A percentile compares a stretch with the other conserved stretches of the same genome.
These are phyloP conservation scores for Stenocarpella maydis DNA, from an alignment of 2,329 filamentous ascomycete genomes.

Conservation along the genomic window DNA sequence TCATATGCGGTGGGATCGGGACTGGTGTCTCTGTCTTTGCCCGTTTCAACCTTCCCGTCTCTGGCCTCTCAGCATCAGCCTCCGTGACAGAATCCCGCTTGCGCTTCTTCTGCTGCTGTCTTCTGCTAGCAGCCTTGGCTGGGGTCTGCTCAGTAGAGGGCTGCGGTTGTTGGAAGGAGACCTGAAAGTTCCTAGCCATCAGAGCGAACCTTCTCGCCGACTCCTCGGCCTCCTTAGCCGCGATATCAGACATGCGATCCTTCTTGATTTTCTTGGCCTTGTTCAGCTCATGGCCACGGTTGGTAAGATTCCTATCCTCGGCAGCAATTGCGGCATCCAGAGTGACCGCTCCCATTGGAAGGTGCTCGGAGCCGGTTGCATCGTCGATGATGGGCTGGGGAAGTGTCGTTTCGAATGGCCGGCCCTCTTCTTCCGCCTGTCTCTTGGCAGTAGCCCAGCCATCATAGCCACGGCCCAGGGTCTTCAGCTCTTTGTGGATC, in stretches of 20 bases:
- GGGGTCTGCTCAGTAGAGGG: constrained; percentile 31
- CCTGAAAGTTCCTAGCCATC: constrained; percentile 41
- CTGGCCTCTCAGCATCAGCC: constrained; percentile 42
- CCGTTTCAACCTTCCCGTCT: constrained; percentile 43
- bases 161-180: constrained; percentile 37
- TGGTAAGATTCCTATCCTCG: constrained; percentile 71
- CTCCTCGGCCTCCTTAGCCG: constrained; percentile 65
- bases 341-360: constrained; percentile 68
- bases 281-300: constrained; percentile 80
- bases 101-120: constrained; percentile 44
- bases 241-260: constrained; percentile 68
- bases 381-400: constrained; percentile 55
- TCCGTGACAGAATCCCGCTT: constrained; percentile 46
- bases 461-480: constrained; percentile 71
- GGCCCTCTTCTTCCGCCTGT: constrained; percentile 71
- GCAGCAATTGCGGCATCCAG: constrained; percentile 60
- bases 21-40: constrained; percentile 51
- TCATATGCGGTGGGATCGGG: constrained; percentile 45
- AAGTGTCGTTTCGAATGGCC: constrained; percentile 60
- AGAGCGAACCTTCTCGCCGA: constrained; percentile 46
- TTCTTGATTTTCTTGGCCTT: constrained; percentile 79
- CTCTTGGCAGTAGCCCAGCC: constrained; percentile 69
- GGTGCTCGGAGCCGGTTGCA: constrained; percentile 59
- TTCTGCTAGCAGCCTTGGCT: constrained; percentile 36
- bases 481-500: constrained; percentile 80